phyloP scores from a whole-genome alignment of 495 filamentous ascomycete genomes.

The Aspergillus hancockii region DNA sequence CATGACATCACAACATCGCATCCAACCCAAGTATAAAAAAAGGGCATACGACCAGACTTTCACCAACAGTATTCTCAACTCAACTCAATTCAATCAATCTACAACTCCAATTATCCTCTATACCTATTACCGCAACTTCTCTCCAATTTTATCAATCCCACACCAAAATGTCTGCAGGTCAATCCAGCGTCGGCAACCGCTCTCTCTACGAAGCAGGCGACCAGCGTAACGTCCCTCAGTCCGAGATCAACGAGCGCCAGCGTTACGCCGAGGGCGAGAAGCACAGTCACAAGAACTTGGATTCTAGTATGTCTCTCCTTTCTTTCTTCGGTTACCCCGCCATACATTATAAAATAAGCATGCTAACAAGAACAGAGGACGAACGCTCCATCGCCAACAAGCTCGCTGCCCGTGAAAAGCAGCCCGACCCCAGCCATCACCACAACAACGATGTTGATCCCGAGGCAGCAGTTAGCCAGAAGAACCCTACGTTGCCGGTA shows the following conservation, averaged over 20 bases:
- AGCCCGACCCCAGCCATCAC: slow-evolving; percentile 31
- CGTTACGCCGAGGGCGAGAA: slow-evolving; percentile 68
- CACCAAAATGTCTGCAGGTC: slow-evolving; percentile 7
- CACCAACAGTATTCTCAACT: neutral
- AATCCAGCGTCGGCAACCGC: slow-evolving; percentile 47
- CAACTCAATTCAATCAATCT: neutral
- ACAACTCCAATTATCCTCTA: neutral
- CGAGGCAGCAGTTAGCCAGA: slow-evolving; percentile 59
- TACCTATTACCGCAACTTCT: neutral
- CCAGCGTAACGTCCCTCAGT: slow-evolving; percentile 64
- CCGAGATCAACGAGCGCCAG: slow-evolving; percentile 52
- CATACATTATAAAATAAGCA: neutral
- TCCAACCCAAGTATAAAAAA: slow-evolving; percentile 6
- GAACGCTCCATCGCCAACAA: slow-evolving; percentile 78
- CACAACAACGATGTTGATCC: slow-evolving; percentile 42
- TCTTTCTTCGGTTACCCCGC: neutral
- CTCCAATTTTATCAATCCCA: neutral
- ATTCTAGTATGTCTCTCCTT: slow-evolving; percentile 60
- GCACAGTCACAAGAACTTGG: slow-evolving; percentile 65
- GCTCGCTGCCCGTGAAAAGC: slow-evolving; percentile 60
- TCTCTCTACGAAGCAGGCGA: slow-evolving; percentile 66
- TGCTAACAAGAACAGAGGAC: slow-evolving; percentile 58
- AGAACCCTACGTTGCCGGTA: slow-evolving; percentile 70
- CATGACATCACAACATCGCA: slow-evolving; percentile 10
- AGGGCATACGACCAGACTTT: slow-evolving; percentile 3